Percentiles rank a stretch among this genome's conserved stretches.
Conservation (phyloP, 495 filamentous ascomycete genomes). For the Penicillium psychrofluorescens region DNA sequence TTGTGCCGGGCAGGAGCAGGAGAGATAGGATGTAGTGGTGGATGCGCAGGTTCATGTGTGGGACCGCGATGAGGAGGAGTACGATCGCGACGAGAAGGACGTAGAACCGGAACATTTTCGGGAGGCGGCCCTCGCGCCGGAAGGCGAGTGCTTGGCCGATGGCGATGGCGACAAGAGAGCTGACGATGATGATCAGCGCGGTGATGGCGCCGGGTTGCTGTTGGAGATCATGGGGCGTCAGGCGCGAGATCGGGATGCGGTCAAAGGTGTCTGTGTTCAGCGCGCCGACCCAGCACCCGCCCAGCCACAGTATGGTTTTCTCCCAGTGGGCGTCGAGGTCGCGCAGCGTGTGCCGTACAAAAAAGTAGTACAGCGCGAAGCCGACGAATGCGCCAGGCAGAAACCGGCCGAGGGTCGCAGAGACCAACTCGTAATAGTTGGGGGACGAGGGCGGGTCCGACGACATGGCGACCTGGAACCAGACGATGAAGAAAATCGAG, state of each 20-base stretch:
- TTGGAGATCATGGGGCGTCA: conserved; percentile 64
- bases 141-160: conserved; percentile 59
- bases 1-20: conserved; percentile 49
- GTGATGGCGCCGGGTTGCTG: conserved; percentile 68
- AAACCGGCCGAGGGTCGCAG: conserved; percentile 58
- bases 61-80: conserved; percentile 43
- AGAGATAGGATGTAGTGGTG: conserved; percentile 60
- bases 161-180: conserved; percentile 44
- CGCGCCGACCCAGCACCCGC: conserved; percentile 69
- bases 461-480: conserved; percentile 67
- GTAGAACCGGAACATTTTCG: conserved; percentile 62
- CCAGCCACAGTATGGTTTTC: conserved; percentile 69
- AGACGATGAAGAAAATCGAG: conserved; percentile 57
- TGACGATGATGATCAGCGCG: conserved; percentile 56
- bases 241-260: conserved; percentile 64
- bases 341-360: conserved; percentile 38
- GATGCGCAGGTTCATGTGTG: conserved; percentile 54
- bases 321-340: conserved; percentile 60
- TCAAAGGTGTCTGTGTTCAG: conserved; percentile 73
- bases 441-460: conserved; percentile 56
- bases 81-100: conserved; percentile 34
- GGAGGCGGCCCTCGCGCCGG: conserved; percentile 58
- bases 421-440: conserved; percentile 50
- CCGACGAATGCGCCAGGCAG: conserved; percentile 65
- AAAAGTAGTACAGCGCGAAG: conserved; percentile 63